phyloP scores from a whole-genome alignment of 2,329 filamentous ascomycete genomes.

The Exophiala alcalophila region DNA sequence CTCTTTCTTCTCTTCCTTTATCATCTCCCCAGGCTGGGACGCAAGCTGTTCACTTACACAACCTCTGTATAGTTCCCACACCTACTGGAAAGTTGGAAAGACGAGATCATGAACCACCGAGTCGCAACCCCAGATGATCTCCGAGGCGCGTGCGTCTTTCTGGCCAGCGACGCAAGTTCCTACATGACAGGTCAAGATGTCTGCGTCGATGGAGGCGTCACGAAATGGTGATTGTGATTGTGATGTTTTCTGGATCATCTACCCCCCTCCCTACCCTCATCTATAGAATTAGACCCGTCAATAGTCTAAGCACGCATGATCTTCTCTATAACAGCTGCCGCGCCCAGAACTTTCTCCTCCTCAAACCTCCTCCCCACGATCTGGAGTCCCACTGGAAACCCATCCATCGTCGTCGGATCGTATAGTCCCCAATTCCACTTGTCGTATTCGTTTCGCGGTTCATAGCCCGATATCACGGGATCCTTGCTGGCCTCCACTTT shows the following conservation, averaged over 20 bases:
- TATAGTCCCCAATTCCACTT: conserved; percentile 53
- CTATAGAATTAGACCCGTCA: too few species aligned
- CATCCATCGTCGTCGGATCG: conserved; percentile 42
- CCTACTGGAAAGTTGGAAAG: conserved; percentile 49
- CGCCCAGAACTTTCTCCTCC: conserved; percentile 55
- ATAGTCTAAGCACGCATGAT: conserved; percentile 9
- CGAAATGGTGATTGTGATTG: conserved; percentile 27
- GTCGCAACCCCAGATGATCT: conserved; percentile 52
- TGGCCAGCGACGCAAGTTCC: conserved; percentile 48
- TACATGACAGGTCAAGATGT: conserved; percentile 48
- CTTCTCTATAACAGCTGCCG: conserved; percentile 33
- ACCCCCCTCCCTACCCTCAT: too few species aligned
- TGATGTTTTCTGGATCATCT: too few species aligned
- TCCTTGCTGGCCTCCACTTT: conserved; percentile 34
- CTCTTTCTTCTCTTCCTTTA: too few species aligned
- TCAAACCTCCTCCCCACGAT: conserved; percentile 52
- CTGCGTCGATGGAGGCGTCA: conserved; percentile 45
- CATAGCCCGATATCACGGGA: conserved; percentile 38
- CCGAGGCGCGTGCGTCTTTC: conserved; percentile 48
- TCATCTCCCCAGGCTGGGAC: too few species aligned
- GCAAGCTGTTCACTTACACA: too few species aligned
- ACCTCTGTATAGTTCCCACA: conserved; percentile 48
- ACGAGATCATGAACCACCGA: conserved; percentile 48
- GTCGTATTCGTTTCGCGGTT: conserved; percentile 51
- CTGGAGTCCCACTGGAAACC: conserved; percentile 53